Evolutionary conservation across 768 basidiomycete species (phyloP), one percentile per base, ranked within the genome.

Genomic region (Psilocybe tampanensis): DNA sequence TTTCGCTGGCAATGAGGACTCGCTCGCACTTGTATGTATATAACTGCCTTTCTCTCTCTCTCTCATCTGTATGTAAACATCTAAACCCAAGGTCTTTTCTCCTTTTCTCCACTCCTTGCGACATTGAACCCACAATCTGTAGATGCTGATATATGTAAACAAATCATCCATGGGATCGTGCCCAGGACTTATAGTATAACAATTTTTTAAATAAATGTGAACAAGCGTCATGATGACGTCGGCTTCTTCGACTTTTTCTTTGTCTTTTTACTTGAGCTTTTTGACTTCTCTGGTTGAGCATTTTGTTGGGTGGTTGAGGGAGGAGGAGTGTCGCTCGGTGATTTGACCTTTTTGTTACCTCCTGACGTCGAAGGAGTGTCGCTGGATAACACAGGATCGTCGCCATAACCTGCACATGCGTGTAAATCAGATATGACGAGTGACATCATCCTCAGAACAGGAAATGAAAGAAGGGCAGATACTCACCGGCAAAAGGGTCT

Each of bases 401-500:
- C 76, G 21, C 70, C 74, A 48, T 75, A 75, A 5, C 76, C 78
- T 77, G 54, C 23, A 23, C 13, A 2, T 19, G 8, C 12, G 50
- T n/a, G 26, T 13, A 24, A 8, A 44, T 50, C 8, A 45, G 19
- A 32, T 5, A 13, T 39, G 36, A 39, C 23, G 12, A 8, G 41
- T 33, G 54, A 44, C 24, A 21, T 9, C 29, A 18, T 43, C 34
- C n/a, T n/a, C n/a, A n/a, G 32, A 33, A 19, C 45, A 44, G 47
- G 52, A 45, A 15, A 19, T 3, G 34, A 24, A 18, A 4, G 55
- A 53, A 18, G 5, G 8, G 47, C 4, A 32, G 4, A 47, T 21
- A 15, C 68, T 8, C 64, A 86, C 90, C 88, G 55, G 85, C 80
- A 62, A 90, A 91, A 5, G 86, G 85, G 70, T 90, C 89, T 24